Evolutionary conservation across 129 eudicot species (phyloP), one percentile per base, ranked within the genome.

Genomic region (Deinandra increscens): DNA sequence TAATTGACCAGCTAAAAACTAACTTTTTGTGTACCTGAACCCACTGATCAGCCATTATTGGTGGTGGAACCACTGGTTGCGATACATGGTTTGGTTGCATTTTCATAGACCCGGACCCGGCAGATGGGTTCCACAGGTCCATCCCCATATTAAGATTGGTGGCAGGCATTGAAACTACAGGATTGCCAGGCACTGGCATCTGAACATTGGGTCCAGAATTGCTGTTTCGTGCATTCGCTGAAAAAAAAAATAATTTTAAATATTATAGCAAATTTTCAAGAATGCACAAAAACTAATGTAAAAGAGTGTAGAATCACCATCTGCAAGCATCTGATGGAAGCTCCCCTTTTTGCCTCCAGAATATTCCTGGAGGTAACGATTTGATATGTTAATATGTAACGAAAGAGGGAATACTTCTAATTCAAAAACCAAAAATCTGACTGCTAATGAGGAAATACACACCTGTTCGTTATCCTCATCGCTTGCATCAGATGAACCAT

Each of bases 261-360:
- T 50, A 31, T 43, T 50, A 31, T 43, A 45, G 41, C 34, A 53
- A 49, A 44, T 73, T 0, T 3, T 12, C 4, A 6, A 20, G n/a
- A 12, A 55, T 29, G 26, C 6, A 45, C 41, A 36, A 42, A 48
- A 13, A 64, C 23, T 12, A 76, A 54, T 60, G 26, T 22, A 50
- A 61, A 51, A 60, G 42, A 55, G 59, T 34, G 76, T 67, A 54
- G 36, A 34, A 81, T 79, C 60, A 91, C 97, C 97, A 60, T 87
- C 92, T 12, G 85, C 97, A 64, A 91, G 95, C 95, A 87, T 91
- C 85, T 85, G 87, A 60, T 83, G 86, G 75, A 91, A 91, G 79
- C 95, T 87, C 60, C 97, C 97, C 79, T 91, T 91, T 86, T 87
- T 91, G 65, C 79, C 65, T 17, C 65, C 87, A 65, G 91, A 71